Base-by-base conservation (phyloP, 1,139 yeast genomes). In the Yamadazyma diddensiae region DNA sequence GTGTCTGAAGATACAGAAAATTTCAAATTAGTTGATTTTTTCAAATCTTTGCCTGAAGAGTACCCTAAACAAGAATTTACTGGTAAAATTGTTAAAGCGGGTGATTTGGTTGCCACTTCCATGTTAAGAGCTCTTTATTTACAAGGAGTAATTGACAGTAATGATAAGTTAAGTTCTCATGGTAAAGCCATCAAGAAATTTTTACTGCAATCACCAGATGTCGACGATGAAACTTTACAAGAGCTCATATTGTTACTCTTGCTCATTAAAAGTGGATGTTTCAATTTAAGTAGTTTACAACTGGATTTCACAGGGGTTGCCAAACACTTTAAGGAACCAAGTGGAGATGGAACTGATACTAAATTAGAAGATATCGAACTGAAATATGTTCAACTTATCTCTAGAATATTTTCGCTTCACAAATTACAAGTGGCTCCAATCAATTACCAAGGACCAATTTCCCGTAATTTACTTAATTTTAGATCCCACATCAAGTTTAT, bases 391-490 rank as follows among this genome's bases (percentile, higher is more conserved):
- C 53, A 73, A 9, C 53, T 82, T 30, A 55, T 83, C 18, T 68
- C 86, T 3, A 65, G 88, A 41, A 59, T 82, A 2, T 74, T 82
- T 24, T 65, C 82, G 2, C 62, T 81, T 28, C 70, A 75, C 37
- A 69, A 67, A 41, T 61, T 79, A 26, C 55, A 65, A 26, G 65
- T 72, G 14, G 77, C 79, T 15, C 80, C 83, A 4, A 70, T 74
- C 21, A 78, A 77, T 41, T 69, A 80, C 50, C 75, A 76, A 37
- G 92, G 92, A 0, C 90, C 92, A 4, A 63, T 83, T 26, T 82
- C 85, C 15, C 70, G 82, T 40, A 69, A 72, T 33, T 63, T 84
- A 22, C 61, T 82, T 35, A 68, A 75, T 26, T 84, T 82, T 52
- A 73, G 92, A 50, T 81, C 88, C 11, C 79, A 80, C 37, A 55